A percentile compares a stretch with the other conserved stretches of the same genome.
Conservation (phyloP, 345 rosid genomes). For the Camelina hispida region DNA sequence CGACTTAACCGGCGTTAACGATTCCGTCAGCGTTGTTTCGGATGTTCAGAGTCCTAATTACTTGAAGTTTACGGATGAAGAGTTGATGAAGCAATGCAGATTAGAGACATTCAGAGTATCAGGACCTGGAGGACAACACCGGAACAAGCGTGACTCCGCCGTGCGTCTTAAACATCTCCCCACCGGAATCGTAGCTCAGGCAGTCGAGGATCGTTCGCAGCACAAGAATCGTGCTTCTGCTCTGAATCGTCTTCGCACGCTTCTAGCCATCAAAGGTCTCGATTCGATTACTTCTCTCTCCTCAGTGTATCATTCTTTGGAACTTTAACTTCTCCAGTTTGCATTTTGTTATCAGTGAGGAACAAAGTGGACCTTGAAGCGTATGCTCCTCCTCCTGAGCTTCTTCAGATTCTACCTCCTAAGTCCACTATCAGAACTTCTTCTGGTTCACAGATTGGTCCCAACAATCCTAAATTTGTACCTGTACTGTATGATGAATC, state of each 20-base stretch:
- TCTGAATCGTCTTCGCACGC: slow-evolving; percentile 74
- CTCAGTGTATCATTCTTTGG: not conserved
- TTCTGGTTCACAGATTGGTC: slow-evolving; percentile 86
- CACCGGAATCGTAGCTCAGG: slow-evolving; percentile 84
- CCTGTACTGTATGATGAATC: slow-evolving; percentile 66
- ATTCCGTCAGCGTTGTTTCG: not conserved
- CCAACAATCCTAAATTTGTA: slow-evolving; percentile 83
- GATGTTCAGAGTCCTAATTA: slow-evolving; percentile 37
- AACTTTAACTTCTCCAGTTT: not conserved
- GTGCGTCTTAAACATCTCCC: slow-evolving; percentile 88
- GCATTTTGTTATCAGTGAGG: slow-evolving; percentile 57
- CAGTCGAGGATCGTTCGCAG: slow-evolving; percentile 90
- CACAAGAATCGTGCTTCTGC: slow-evolving; percentile 93
- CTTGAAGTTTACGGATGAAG: slow-evolving; percentile 67
- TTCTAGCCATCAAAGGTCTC: slow-evolving; percentile 76
- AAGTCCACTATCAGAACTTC: slow-evolving; percentile 75
- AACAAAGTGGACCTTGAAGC: slow-evolving; percentile 59
- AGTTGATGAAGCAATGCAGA: slow-evolving; percentile 79
- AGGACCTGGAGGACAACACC: slow-evolving; percentile 97
- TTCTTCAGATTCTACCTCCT: slow-evolving; percentile 86
- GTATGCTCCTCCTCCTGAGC: slow-evolving; percentile 76
- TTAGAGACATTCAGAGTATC: slow-evolving; percentile 74
- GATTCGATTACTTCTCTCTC: not conserved
- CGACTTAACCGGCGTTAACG: not conserved
- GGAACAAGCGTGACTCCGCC: slow-evolving; percentile 95